These are phyloP conservation scores for Leonotis leonurus DNA, from an alignment of 257 asterid genomes.

Conservation along the genomic window DNA sequence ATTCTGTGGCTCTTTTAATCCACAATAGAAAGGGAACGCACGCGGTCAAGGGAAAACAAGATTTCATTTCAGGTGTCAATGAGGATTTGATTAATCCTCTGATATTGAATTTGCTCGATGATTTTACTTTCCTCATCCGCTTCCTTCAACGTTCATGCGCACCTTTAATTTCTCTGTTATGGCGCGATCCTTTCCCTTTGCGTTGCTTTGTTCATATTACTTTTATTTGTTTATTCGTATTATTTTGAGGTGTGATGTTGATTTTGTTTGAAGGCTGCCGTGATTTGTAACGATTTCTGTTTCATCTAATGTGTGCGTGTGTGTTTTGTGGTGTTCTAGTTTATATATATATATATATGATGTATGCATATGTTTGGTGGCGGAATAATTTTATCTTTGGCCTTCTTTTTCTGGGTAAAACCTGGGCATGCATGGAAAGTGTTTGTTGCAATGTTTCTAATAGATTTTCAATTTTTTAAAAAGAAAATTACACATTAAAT, in stretches of 20 bases:
- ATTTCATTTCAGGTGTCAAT: constrained; percentile 17
- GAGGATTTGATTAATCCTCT: neutral
- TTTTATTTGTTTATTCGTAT: neutral
- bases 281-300: neutral
- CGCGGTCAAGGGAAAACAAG: neutral
- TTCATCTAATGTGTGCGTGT: constrained; percentile 1
- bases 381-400: neutral
- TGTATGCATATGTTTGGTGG: neutral
- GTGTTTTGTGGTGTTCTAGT: neutral
- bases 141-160: constrained; percentile 9
- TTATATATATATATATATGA: constrained; percentile 4
- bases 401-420: neutral
- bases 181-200: constrained; percentile 14
- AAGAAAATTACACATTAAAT: no score
- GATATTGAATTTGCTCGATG: neutral
- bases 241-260: constrained; percentile 4
- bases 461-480: neutral
- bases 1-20: constrained; percentile 1
- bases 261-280: constrained; percentile 7
- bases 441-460: neutral
- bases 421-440: neutral
- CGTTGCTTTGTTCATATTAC: neutral
- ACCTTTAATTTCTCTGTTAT: neutral
- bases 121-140: neutral
- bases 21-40: constrained; percentile 2